Base-by-base conservation (phyloP, 2,329 filamentous ascomycete genomes). In the Cladosporium austrohemisphaericum region DNA sequence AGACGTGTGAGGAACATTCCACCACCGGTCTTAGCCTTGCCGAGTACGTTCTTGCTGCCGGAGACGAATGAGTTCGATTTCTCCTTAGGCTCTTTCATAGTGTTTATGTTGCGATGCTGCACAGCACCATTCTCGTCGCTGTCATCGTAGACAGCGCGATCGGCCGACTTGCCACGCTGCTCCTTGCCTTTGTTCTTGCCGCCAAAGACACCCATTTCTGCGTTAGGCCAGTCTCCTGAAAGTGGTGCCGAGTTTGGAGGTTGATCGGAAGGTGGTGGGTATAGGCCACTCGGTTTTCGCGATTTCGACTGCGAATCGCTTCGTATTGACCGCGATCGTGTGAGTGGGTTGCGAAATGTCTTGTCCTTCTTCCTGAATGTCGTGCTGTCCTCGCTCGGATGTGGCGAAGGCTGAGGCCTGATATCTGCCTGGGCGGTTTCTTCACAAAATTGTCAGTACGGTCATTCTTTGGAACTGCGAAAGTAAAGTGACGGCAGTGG, bases 91-190 rank as follows among this genome's bases (percentile, higher is more conserved):
- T 57, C 59, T 26, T 33, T 53, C 40, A 38, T 50, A 49, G 41
- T 49, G 38, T 57, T 51, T 9, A 52, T 43, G 37, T 43, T 47
- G 32, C 53, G 52, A 20, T 50, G 52, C 16, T 44, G 46, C 7
- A 41, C 22, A 5, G 55, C 48, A 10, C 55, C 44, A 23, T 60
- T 60, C 41, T 63, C 60, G 22, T 63, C 56, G 33, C 58, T 59
- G 23, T 56, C 58, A 29, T 49, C 53, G n/a, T 49, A 46, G 29
- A 50, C 44, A 22, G 58, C 56, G 18, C 63, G 61, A 41, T 66
- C 63, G 28, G 61, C 61, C 7, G 62, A 65, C 51, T 64, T 65
- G 36, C 63, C 63, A 28, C 63, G 61, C 49, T 50, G 54, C 8
- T 60, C 59, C 35, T 53, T 56, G 36, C 59, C 57, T 25, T 56